Evolutionary conservation across 768 basidiomycete species (phyloP).

Genomic region (Coprinopsis cinerea): DNA sequence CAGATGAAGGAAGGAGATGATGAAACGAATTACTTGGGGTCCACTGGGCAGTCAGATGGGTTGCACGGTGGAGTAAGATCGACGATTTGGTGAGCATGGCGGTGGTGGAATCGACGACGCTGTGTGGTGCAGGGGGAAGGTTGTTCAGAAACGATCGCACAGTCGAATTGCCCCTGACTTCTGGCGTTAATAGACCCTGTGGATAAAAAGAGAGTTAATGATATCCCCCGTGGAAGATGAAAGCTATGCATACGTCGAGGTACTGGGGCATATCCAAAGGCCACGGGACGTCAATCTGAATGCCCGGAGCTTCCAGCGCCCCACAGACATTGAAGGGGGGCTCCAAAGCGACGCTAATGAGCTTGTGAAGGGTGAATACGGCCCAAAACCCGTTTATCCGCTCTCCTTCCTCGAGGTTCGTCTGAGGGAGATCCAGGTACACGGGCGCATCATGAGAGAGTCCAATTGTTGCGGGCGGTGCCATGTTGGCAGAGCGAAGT

Average conservation of each 20-base stretch:
- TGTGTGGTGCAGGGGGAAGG: conserved; percentile 22
- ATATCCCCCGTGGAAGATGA: neutral
- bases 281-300: conserved; percentile 51
- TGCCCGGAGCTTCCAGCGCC: conserved; percentile 43
- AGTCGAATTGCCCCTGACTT: conserved; percentile 41
- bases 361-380: conserved; percentile 52
- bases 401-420: conserved; percentile 57
- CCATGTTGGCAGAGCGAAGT: conserved; percentile 31
- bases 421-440: conserved; percentile 32
- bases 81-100: conserved; percentile 48
- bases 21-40: conserved; percentile 29
- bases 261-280: conserved; percentile 37
- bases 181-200: conserved; percentile 40
- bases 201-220: conserved; percentile 10
- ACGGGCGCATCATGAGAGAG: conserved; percentile 38
- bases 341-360: conserved; percentile 48
- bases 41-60: conserved; percentile 46
- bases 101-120: conserved; percentile 31
- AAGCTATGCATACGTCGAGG: conserved; percentile 28
- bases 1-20: neutral
- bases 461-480: conserved; percentile 31
- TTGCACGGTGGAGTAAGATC: conserved; percentile 53
- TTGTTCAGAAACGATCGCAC: conserved; percentile 44
- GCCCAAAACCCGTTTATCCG: conserved; percentile 65
- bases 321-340: conserved; percentile 49